These are phyloP conservation scores for Hylodesmum podocarpum DNA, from an alignment of 306 rosid genomes.

Conservation along the genomic window DNA sequence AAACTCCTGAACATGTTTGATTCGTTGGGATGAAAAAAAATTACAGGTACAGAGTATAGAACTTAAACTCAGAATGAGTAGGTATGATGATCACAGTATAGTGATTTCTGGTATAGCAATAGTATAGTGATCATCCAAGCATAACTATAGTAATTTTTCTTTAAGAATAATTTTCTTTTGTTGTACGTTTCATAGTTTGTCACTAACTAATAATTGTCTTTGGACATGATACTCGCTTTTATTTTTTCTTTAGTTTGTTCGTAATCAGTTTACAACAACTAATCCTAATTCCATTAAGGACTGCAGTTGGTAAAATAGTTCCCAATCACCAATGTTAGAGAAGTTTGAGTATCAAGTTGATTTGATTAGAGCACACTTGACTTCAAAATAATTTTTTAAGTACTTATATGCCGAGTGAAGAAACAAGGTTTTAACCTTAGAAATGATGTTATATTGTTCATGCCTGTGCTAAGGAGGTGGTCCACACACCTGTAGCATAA, in stretches of 20 bases:
- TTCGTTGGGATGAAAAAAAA: no score
- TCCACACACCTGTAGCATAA: background rate
- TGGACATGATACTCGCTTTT: background rate
- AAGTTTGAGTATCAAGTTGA: background rate
- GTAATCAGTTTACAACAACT: background rate
- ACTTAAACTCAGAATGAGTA: background rate
- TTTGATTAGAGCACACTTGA: background rate
- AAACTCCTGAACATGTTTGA: no score
- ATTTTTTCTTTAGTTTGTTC: background rate
- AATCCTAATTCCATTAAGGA: background rate
- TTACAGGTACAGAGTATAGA: no score
- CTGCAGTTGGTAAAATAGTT: background rate
- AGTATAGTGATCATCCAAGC: background rate
- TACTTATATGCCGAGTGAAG: background rate
- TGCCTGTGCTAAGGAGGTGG: background rate
- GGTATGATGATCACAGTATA: background rate
- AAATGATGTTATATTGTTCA: background rate
- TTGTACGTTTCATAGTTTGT: background rate
- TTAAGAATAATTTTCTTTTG: background rate
- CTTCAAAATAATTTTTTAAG: constrained; percentile 4
- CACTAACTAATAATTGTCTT: background rate
- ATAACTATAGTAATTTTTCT: constrained; percentile 12
- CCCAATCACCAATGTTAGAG: background rate
- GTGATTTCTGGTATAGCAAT: background rate
- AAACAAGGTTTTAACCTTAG: background rate